Evolutionary conservation across 2,329 filamentous ascomycete genomes (phyloP).

Genomic region (Monilinia fructigena): DNA sequence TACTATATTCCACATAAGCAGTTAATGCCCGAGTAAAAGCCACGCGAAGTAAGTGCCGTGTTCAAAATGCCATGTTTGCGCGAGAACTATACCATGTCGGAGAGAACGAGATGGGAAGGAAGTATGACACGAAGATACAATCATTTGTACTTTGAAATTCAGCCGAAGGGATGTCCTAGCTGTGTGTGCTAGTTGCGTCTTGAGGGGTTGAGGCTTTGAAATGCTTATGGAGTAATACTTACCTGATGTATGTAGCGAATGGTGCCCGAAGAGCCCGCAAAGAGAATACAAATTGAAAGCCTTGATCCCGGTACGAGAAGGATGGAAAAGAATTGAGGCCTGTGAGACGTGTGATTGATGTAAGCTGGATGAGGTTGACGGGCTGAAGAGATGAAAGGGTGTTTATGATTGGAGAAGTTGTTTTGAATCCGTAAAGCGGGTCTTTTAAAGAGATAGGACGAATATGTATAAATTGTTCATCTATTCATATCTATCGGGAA

Average conservation of each 20-base stretch:
- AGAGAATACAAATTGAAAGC: background rate
- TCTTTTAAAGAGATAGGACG: background rate
- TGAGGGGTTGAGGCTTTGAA: background rate
- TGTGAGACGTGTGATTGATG: conserved; percentile 2
- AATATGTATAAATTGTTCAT: background rate
- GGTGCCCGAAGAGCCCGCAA: conserved; percentile 6
- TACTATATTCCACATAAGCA: background rate
- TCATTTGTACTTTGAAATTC: background rate
- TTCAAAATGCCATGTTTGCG: conserved; percentile 3
- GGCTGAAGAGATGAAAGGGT: background rate
- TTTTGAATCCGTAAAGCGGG: no score
- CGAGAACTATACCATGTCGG: background rate
- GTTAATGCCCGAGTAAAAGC: background rate
- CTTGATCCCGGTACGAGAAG: background rate
- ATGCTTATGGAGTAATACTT: background rate
- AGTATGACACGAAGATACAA: background rate
- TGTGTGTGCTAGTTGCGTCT: background rate
- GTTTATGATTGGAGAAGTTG: background rate
- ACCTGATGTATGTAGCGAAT: background rate
- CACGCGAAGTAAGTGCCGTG: conserved; percentile 1
- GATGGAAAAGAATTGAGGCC: background rate
- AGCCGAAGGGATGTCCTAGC: background rate
- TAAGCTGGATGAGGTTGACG: conserved; percentile 1
- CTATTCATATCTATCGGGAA: background rate
- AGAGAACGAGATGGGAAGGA: background rate